Conservation (phyloP, 495 filamentous ascomycete genomes). For the Sabuloglossum arenarium region DNA sequence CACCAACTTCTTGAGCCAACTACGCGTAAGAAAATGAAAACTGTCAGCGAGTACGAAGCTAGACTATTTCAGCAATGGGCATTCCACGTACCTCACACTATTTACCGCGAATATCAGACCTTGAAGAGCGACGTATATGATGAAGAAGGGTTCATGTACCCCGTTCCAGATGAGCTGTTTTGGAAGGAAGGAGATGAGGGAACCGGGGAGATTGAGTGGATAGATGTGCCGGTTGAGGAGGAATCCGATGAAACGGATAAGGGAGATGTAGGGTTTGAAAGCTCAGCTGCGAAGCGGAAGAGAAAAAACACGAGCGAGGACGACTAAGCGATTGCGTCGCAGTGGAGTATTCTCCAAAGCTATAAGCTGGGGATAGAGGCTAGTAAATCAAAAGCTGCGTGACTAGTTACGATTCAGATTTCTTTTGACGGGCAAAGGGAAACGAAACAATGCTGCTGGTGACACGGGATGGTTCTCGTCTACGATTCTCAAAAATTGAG, state of each 20-base stretch:
- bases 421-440: too few relatives aligned
- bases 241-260: not conserved
- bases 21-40: not conserved
- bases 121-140: not conserved
- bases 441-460: too few relatives aligned
- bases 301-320: too few relatives aligned
- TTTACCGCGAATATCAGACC: not conserved
- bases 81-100: not conserved
- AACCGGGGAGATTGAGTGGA: not conserved
- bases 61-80: conserved; percentile 11
- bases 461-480: too few relatives aligned
- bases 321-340: too few relatives aligned
- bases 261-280: not conserved
- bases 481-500: too few relatives aligned
- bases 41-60: not conserved
- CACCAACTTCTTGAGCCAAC: not conserved
- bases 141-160: conserved; percentile 5
- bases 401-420: too few relatives aligned
- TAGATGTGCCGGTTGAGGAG: not conserved
- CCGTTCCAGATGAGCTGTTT: conserved; percentile 9
- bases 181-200: conserved; percentile 10
- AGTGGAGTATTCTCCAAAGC: too few relatives aligned
- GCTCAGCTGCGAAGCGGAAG: too few relatives aligned
- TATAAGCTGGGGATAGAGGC: too few relatives aligned
- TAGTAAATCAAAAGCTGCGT: too few relatives aligned